Base-by-base conservation (phyloP, 2,329 filamentous ascomycete genomes). In the Nigrospora sphaerica region DNA sequence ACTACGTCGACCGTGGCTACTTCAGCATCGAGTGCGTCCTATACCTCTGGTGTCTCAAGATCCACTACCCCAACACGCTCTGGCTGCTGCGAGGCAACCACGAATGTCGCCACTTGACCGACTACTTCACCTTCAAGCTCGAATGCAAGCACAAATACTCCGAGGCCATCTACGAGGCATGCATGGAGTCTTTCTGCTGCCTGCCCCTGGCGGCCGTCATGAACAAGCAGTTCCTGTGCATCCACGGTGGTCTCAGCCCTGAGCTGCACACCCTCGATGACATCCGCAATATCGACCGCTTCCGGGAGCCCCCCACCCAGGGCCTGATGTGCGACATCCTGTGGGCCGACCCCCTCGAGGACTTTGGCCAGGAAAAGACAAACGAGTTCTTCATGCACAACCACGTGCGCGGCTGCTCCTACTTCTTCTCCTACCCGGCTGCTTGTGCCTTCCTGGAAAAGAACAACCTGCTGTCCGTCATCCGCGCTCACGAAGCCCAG, bases 121-220 rank as follows among this genome's bases (percentile, higher is more conserved):
- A 98, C 66, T 98, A 98, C 77, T 98, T 98, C 72, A 98, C 93
- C 51, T 98, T 98, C 77, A 97, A 98, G 77, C 83, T 98, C 48
- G 93, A 98, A 69, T 98, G 93, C 78, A 96, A 95, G 74, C 93
- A 98, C 80, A 98, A 98, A 70, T 98, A 98, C 72, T 95, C 89
- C 32, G 93, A 97, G 72, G 80, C 80, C 53, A 80, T 98, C 49
- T 98, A 98, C 66, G 92, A 98, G 62, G 92, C 93, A 47, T 97
- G 93, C 72, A 95, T 96, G 82, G 92, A 98, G 55, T 95, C 93
- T 0, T 98, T 98, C 77, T 98, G 93, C 72, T 79, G 86, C 53
- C 74, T 98, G 53, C 93, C 93, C 31, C 75, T 98, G 57, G 93
- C 93, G 47, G 93, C 93, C 28, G 85, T 98, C 56, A 98, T 98